phyloP scores from a whole-genome alignment of 1,284 basidiomycete species.

The Hypsizygus ulmarius region DNA sequence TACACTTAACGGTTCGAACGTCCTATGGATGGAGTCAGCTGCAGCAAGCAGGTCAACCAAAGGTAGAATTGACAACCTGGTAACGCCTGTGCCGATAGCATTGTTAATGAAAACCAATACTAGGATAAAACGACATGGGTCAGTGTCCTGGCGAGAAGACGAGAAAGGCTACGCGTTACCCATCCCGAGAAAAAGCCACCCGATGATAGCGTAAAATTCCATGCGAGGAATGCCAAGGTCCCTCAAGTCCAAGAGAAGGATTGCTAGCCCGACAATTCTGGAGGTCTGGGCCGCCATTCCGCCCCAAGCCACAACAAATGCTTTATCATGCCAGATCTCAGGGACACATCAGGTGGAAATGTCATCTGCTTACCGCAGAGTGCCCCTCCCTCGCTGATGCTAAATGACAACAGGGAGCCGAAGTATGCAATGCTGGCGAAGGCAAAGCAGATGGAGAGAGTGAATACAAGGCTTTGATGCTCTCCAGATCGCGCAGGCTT shows the following conservation, averaged over 20 bases:
- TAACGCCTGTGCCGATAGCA: slow-evolving; percentile 39
- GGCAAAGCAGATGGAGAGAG: slow-evolving; percentile 43
- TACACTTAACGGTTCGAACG: neutral
- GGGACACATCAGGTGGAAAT: neutral
- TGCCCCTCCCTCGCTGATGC: slow-evolving; percentile 24
- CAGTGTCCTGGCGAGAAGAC: neutral
- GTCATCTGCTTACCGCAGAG: slow-evolving; percentile 38
- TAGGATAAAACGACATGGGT: slow-evolving; percentile 23
- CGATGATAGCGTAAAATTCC: slow-evolving; percentile 37
- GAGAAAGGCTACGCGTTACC: slow-evolving; percentile 32
- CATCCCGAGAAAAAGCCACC: slow-evolving; percentile 34
- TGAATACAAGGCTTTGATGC: slow-evolving; percentile 31
- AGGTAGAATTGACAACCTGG: slow-evolving; percentile 25
- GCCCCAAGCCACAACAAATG: slow-evolving; percentile 49
- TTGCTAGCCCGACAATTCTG: slow-evolving; percentile 42
- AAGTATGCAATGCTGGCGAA: slow-evolving; percentile 45
- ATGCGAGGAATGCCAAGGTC: slow-evolving; percentile 29
- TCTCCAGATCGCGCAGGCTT: slow-evolving; percentile 3
- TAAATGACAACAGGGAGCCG: slow-evolving; percentile 39
- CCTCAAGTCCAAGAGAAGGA: slow-evolving; percentile 42
- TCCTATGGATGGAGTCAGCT: neutral
- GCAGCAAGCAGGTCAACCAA: neutral
- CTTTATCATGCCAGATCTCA: slow-evolving; percentile 25
- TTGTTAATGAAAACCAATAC: slow-evolving; percentile 44
- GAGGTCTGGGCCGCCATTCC: slow-evolving; percentile 43